A percentile compares a stretch with the other conserved stretches of the same genome.
phyloP scores from a whole-genome alignment of 1,139 yeast genomes.

The Yueomyces sp. region DNA sequence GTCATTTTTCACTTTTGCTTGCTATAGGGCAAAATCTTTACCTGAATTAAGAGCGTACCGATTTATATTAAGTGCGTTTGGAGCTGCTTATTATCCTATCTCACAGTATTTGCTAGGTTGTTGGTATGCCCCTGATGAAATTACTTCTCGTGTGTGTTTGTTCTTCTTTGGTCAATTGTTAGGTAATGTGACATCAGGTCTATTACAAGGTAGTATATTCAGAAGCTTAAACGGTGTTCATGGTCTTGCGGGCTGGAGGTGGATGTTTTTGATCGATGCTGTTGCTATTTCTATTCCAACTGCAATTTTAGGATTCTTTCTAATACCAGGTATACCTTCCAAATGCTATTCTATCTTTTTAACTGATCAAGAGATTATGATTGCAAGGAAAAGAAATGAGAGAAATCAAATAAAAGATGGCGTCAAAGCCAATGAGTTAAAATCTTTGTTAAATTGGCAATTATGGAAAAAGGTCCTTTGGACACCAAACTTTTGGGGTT shows the following conservation, averaged over 20 bases:
- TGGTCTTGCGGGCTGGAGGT: conserved; percentile 62
- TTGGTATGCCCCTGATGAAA: conserved; percentile 55
- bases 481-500: conserved; percentile 23
- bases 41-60: conserved; percentile 43
- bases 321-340: conserved; percentile 58
- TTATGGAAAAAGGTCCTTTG: conserved; percentile 23
- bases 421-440: conserved; percentile 11
- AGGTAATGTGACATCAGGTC: conserved; percentile 46
- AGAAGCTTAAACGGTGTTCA: conserved; percentile 35
- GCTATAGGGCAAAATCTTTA: conserved; percentile 35
- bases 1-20: conserved; percentile 51
- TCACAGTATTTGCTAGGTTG: conserved; percentile 56
- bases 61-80: conserved; percentile 52
- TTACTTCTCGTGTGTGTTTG: conserved; percentile 27
- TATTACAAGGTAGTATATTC: conserved; percentile 43
- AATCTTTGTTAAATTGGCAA: conserved; percentile 15
- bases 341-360: conserved; percentile 37
- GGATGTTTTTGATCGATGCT: conserved; percentile 69
- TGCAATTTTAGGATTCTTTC: conserved; percentile 41
- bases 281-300: conserved; percentile 42
- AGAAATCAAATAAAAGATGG: conserved; percentile 23
- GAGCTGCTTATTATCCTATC: conserved; percentile 51
- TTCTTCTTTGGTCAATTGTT: conserved; percentile 38
- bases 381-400: conserved; percentile 46
- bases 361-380: conserved; percentile 51